Evolutionary conservation across 805 yeast genomes (phyloP).

Genomic region (Metschnikowia anglica): DNA sequence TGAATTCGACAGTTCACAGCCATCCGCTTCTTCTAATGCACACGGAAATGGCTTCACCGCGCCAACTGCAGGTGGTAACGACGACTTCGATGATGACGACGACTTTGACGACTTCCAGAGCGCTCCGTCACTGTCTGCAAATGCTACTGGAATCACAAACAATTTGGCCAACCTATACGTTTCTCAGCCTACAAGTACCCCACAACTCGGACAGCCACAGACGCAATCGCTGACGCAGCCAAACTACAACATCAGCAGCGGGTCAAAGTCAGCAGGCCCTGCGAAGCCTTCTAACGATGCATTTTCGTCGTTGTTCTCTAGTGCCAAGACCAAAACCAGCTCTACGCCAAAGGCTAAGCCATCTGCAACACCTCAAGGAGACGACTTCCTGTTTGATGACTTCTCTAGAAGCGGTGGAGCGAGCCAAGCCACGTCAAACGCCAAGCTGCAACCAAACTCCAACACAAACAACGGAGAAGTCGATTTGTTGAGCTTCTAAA

Average conservation of each 20-base stretch:
- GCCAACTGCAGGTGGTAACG: conserved; percentile 13
- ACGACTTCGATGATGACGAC: conserved; percentile 55
- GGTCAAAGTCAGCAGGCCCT: conserved; percentile 36
- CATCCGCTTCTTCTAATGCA: conserved; percentile 13
- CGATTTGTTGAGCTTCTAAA: conserved; percentile 49
- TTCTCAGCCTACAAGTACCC: conserved; percentile 17
- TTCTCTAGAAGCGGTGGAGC: conserved; percentile 21
- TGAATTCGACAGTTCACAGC: conserved; percentile 35
- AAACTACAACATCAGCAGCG: conserved; percentile 12
- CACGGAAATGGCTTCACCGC: neutral
- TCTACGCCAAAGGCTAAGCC: conserved; percentile 15
- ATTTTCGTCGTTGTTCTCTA: conserved; percentile 65
- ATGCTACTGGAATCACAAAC: conserved; percentile 21
- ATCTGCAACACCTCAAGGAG: conserved; percentile 15
- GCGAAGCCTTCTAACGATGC: conserved; percentile 56
- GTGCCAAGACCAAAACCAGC: conserved; percentile 53
- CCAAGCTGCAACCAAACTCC: conserved; percentile 11
- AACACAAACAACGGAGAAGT: conserved; percentile 35
- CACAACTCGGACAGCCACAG: conserved; percentile 13
- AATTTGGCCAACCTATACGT: conserved; percentile 32
- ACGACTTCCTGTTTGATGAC: conserved; percentile 35
- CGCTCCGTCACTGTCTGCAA: conserved; percentile 42
- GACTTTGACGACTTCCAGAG: conserved; percentile 86
- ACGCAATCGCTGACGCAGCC: conserved; percentile 16
- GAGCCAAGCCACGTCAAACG: neutral